Evolutionary conservation across 495 filamentous ascomycete genomes (phyloP), one percentile per base, ranked within the genome.

Genomic region (Cairneyella variabilis): DNA sequence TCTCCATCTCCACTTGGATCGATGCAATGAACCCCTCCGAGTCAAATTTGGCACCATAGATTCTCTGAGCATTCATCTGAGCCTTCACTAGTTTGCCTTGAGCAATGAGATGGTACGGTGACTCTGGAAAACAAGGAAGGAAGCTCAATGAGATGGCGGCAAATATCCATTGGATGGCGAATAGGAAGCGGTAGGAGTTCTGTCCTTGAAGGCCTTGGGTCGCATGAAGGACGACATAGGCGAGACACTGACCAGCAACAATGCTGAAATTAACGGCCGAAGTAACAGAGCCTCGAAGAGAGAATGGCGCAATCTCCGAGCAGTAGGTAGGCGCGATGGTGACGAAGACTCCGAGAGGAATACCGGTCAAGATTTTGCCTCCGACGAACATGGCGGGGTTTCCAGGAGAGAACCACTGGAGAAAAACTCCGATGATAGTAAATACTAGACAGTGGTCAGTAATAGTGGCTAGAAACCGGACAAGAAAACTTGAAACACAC

Each of bases 241-340:
- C 55, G 3, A 58, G 41, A 21, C 48, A 53, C 63, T 91, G 89
- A 27, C 89, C 89, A 43, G 89, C 64, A 38, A 89, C 78, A 27
- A 58, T 58, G n/a, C 85, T 85, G 16, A 76, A 83, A 45, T 81
- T 86, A 8, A 84, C 88, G 7, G 85, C 78, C 4, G 84, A 78
- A 60, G 90, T 91, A 68, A 90, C 18, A 2, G 56, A 44, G 6
- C 56, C 56, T 45, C 56, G 51, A 18, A 59, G 39, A 2, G 42
- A 11, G 6, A 59, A 51, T 3, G 56, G 56, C 1, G 48, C 49
- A 7, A 58, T 39, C 34, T 58, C 55, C 8, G 48, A 27, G 23
- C 48, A 52, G 23, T 58, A 58, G 10, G 55, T 53, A 16, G 55
- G 55, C 26, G 55, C 55, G 18, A 53, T 53, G 3, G 55, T 58